Percentiles rank a stretch among this genome's conserved stretches.
Evolutionary conservation across 768 basidiomycete genomes (phyloP).

Genomic region (Lyophyllum decastes): DNA sequence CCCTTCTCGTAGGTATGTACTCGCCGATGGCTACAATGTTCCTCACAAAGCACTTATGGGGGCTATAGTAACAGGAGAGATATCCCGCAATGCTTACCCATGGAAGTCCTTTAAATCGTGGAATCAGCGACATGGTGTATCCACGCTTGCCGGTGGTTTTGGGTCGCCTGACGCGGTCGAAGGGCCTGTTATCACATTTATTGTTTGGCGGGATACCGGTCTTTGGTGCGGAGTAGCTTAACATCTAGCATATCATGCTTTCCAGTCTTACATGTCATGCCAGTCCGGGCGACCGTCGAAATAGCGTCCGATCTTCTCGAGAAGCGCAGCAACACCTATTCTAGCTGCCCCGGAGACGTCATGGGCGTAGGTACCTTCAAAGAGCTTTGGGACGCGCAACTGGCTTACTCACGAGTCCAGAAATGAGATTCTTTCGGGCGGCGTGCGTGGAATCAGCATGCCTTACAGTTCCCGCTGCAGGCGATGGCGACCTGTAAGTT

Average conservation of each 20-base stretch:
- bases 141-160: not conserved
- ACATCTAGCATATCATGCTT: no score
- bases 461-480: slow-evolving; percentile 32
- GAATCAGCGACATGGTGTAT: slow-evolving; percentile 16
- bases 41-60: no score
- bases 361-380: slow-evolving; percentile 5
- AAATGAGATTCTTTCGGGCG: slow-evolving; percentile 31
- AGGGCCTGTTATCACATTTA: not conserved
- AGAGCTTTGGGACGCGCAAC: no score
- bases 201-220: no score
- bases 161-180: not conserved
- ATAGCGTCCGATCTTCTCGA: slow-evolving; percentile 33
- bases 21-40: no score
- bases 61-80: not conserved
- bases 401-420: slow-evolving; percentile 9
- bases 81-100: slow-evolving; percentile 4
- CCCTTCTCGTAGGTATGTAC: no score
- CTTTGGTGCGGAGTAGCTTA: not conserved
- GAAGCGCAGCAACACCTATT: slow-evolving; percentile 33
- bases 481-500: slow-evolving; percentile 32
- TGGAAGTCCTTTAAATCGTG: slow-evolving; percentile 23
- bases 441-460: slow-evolving; percentile 34
- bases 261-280: no score
- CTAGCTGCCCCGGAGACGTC: slow-evolving; percentile 32
- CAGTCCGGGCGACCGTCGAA: slow-evolving; percentile 27